Base-by-base conservation (phyloP, 441 rosid genomes). In the Gossypium davidsonii region DNA sequence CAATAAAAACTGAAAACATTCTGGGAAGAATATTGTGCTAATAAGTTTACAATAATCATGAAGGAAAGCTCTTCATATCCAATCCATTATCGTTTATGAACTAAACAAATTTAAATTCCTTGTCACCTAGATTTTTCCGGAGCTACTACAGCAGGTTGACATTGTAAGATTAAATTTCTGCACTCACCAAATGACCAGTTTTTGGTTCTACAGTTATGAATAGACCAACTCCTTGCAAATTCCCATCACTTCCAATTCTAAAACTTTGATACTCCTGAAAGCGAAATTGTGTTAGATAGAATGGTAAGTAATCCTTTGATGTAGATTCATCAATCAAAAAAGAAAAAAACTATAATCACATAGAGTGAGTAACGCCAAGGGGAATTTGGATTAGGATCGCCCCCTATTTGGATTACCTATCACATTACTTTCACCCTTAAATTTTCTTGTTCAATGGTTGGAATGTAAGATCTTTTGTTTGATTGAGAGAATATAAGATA, bases 181-280 rank as follows among this genome's bases (percentile, higher is more conserved):
- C 78, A 89, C 93, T 79, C 17, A 93, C 98, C 97, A 93, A 79
- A 78, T 87, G 97, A 69, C 97, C 94, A 0, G 90, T 86, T 74
- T 79, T 81, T 75, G 97, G 98, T 80, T 91, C 94, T 58, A 81
- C 57, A 60, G 80, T 90, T 48, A 91, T 87, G 84, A 90, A 90
- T 68, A 93, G 76, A 25, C 98, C 98, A 61, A 93, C 92, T 39
- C 98, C 96, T 86, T 93, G 98, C 75, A 93, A 79, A 78, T 87
- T 91, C 44, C 98, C 96, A 68, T 91, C 94, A 60, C 90, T 93
- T 26, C 96, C 97, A 67, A 91, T 88, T 80, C 94, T 89, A 76
- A 91, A 93, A 87, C 84, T 93, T 76, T 86, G 92, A 71, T 90
- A 93, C 70, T 93, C 98, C 97, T 93, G 84, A 21, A 76, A 76